Conservation (phyloP, 306 rosid genomes). For the Ceratonia siliqua region DNA sequence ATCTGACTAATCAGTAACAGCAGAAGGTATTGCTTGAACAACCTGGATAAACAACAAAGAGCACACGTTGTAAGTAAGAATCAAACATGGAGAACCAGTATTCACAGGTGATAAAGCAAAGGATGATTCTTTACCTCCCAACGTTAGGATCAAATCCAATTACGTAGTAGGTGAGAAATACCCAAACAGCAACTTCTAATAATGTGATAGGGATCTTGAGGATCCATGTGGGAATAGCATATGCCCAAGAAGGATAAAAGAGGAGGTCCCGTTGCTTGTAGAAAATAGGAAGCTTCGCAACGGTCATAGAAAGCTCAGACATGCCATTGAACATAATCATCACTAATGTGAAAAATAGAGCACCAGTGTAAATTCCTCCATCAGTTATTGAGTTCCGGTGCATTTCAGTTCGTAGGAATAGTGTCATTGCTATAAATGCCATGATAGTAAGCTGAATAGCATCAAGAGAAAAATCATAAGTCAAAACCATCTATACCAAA, state of each 20-base stretch:
- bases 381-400: constrained; percentile 44
- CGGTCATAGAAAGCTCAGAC: constrained; percentile 56
- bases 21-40: constrained; percentile 48
- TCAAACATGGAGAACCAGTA: not conserved
- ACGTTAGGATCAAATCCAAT: constrained; percentile 63
- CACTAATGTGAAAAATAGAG: constrained; percentile 51
- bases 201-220: constrained; percentile 56
- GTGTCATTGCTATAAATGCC: constrained; percentile 58
- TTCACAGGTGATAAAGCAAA: not conserved
- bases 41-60: constrained; percentile 35
- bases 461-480: constrained; percentile 5
- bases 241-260: constrained; percentile 68
- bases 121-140: constrained; percentile 43
- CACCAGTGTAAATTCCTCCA: constrained; percentile 62
- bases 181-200: constrained; percentile 55
- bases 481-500: constrained; percentile 2
- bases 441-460: constrained; percentile 48
- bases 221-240: constrained; percentile 61
- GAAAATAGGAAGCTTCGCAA: constrained; percentile 62
- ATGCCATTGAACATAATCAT: constrained; percentile 55
- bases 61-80: not conserved
- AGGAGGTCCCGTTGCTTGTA: constrained; percentile 70
- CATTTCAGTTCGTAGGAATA: constrained; percentile 76
- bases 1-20: constrained; percentile 42
- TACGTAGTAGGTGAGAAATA: constrained; percentile 55